These are phyloP conservation scores for Cystofilobasidium macerans DNA, from an alignment of 768 basidiomycete species.

Conservation along the genomic window DNA sequence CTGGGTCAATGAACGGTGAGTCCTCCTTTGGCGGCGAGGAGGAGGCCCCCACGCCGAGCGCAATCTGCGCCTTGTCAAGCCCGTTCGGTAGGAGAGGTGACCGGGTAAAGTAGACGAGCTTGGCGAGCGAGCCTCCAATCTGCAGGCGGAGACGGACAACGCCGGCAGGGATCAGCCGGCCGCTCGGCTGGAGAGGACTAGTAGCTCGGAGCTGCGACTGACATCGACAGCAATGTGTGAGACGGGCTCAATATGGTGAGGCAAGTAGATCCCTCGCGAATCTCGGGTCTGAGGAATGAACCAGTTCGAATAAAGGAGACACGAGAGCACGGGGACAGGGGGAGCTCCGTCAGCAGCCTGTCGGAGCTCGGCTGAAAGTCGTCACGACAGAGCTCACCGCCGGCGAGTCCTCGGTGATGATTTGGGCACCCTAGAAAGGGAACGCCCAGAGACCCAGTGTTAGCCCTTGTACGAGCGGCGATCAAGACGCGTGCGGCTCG, in stretches of 20 bases:
- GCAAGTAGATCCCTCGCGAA: slow-evolving; percentile 91
- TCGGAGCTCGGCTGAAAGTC: neutral
- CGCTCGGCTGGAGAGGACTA: neutral
- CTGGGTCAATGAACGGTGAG: slow-evolving; percentile 20
- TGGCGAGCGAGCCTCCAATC: slow-evolving; percentile 95
- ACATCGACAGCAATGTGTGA: slow-evolving; percentile 97
- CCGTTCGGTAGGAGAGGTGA: slow-evolving; percentile 45
- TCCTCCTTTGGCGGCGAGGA: slow-evolving; percentile 11
- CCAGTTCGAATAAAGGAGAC: slow-evolving; percentile 14
- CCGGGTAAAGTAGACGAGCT: slow-evolving; percentile 96
- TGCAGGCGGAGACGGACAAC: slow-evolving; percentile 37
- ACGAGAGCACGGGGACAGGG: slow-evolving; percentile 13
- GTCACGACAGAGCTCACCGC: slow-evolving; percentile 51
- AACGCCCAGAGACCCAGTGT: neutral
- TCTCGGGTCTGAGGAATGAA: slow-evolving; percentile 58
- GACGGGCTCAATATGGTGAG: slow-evolving; percentile 93
- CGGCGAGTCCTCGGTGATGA: slow-evolving; percentile 84
- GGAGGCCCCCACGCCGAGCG: slow-evolving; percentile 26
- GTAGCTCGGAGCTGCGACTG: slow-evolving; percentile 38
- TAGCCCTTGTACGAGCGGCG: neutral
- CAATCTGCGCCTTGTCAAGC: slow-evolving; percentile 10
- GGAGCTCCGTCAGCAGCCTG: neutral
- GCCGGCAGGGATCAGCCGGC: slow-evolving; percentile 1
- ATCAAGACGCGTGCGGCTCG: neutral
- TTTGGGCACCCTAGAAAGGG: slow-evolving; percentile 56